Base-by-base conservation (phyloP, 441 rosid species). In the Geranium incanum region DNA sequence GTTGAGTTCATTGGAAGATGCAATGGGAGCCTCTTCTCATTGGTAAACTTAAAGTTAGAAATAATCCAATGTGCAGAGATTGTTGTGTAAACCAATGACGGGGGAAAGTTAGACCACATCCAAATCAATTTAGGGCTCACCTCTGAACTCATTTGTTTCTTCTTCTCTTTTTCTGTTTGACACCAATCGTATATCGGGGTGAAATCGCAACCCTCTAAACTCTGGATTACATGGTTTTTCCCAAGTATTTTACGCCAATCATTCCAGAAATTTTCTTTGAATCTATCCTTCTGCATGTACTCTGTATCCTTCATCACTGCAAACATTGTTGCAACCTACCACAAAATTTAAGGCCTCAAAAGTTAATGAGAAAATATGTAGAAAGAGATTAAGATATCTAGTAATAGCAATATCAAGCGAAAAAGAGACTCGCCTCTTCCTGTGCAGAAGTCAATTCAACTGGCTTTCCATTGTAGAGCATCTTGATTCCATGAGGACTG, bases 281-380 rank as follows among this genome's bases (percentile, higher is more conserved):
- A 95, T 80, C 80, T 83, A 11, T 80, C 77, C 78, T 89, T 92
- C 74, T 84, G 89, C 86, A 86, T 84, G 78, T 93, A 93, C 70
- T 95, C 99, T 0, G 99, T 93, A 36, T 93, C 99, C 83, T 84
- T 84, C 99, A 95, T 95, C 77, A 95, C 94, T 1, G 93, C 99
- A 87, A 78, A 91, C 99, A 95, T 95, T 38, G 98, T 93, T 69
- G 99, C 99, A 72, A 91, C 98, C 98, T 95, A 89, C 85, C 86
- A 68, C 83, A 76, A 55, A 77, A 4, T 69, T 74, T 66, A 15
- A 55, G 62, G 23, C 4, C 62, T 16, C 62, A 55, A 55, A 55
- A 16, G 62, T 55, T 55, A 55, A 55, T 16, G 21, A 15, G 62
- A 15, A 16, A 15, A 19, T 55, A 55, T 4, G 15, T 15, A 55